Evolutionary conservation across 2,329 filamentous ascomycete genomes (phyloP).

Genomic region (Corinectria fuckeliana): DNA sequence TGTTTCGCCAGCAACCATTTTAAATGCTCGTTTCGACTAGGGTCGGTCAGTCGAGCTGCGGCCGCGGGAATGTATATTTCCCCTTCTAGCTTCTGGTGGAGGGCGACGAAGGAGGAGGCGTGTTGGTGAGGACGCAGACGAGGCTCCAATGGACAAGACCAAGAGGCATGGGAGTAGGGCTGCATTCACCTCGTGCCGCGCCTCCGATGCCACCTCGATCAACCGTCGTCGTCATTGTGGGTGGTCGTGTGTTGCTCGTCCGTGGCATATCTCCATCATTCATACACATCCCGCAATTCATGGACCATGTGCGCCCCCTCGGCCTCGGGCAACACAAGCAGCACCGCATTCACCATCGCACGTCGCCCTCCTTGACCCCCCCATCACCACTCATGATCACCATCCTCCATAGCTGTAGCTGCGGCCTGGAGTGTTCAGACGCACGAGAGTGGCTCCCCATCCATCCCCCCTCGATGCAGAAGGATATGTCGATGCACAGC

Average conservation of each 20-base stretch:
- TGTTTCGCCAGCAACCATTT: slow-evolving; percentile 1
- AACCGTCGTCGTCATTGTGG: slow-evolving; percentile 4
- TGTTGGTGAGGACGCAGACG: slow-evolving; percentile 9
- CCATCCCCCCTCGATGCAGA: slow-evolving; percentile 30
- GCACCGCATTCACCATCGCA: slow-evolving; percentile 3
- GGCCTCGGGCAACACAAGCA: not conserved
- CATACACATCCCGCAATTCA: not conserved
- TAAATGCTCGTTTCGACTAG: not conserved
- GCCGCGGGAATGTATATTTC: slow-evolving; percentile 8
- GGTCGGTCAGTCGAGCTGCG: slow-evolving; percentile 3
- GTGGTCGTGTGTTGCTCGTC: slow-evolving; percentile 13
- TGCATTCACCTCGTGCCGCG: slow-evolving; percentile 16
- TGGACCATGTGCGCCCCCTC: slow-evolving; percentile 6
- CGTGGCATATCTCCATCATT: slow-evolving; percentile 10
- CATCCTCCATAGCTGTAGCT: slow-evolving; percentile 7
- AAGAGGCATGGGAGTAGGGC: slow-evolving; percentile 4
- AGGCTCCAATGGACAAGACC: slow-evolving; percentile 10
- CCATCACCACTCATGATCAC: slow-evolving; percentile 1
- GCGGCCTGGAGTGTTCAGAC: slow-evolving; percentile 21
- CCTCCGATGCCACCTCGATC: slow-evolving; percentile 20
- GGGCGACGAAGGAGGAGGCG: slow-evolving; percentile 17
- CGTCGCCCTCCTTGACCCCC: slow-evolving; percentile 1
- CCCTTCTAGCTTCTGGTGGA: slow-evolving; percentile 18
- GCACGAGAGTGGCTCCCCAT: slow-evolving; percentile 28
- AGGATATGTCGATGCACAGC: slow-evolving; percentile 33